phyloP scores from a whole-genome alignment of 768 basidiomycete species.

The Antrodiella citrinella region DNA sequence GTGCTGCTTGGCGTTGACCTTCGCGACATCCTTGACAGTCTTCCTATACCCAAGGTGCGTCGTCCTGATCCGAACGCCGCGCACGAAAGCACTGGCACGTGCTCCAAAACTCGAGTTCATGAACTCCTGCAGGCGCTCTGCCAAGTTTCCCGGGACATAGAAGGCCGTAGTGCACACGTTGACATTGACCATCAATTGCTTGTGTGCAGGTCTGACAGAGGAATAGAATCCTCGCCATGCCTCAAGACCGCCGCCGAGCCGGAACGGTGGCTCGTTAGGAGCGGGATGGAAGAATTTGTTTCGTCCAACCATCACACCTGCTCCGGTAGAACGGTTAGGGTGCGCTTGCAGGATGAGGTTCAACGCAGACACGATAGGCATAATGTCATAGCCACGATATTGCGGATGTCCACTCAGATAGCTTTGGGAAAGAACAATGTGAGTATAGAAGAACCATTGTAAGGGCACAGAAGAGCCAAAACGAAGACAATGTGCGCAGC shows the following conservation, averaged over 20 bases:
- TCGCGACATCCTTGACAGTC: conserved; percentile 50
- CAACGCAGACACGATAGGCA: conserved; percentile 41
- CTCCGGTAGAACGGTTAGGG: conserved; percentile 31
- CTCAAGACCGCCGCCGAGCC: conserved; percentile 44
- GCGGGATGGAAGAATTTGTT: conserved; percentile 46
- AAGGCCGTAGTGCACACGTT: conserved; percentile 46
- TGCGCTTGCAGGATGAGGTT: conserved; percentile 40
- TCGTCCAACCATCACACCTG: conserved; percentile 43
- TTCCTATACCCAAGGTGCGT: conserved; percentile 70
- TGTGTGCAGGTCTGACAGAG: conserved; percentile 32
- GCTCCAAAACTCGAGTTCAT: conserved; percentile 48
- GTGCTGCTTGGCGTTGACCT: conserved; percentile 30
- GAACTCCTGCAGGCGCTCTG: conserved; percentile 34
- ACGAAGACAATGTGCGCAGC: too few species aligned
- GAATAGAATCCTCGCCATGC: conserved; percentile 49
- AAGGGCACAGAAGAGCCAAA: background rate
- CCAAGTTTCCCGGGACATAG: conserved; percentile 35
- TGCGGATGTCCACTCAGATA: conserved; percentile 37
- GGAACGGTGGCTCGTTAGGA: conserved; percentile 17
- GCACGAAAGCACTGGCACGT: conserved; percentile 51
- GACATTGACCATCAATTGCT: conserved; percentile 45
- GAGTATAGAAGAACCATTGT: conserved; percentile 3
- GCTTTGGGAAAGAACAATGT: conserved; percentile 20
- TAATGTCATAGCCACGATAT: conserved; percentile 34
- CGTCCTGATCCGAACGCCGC: conserved; percentile 57